Base-by-base conservation (phyloP, 345 rosid genomes). In the Pugionium cornutum region DNA sequence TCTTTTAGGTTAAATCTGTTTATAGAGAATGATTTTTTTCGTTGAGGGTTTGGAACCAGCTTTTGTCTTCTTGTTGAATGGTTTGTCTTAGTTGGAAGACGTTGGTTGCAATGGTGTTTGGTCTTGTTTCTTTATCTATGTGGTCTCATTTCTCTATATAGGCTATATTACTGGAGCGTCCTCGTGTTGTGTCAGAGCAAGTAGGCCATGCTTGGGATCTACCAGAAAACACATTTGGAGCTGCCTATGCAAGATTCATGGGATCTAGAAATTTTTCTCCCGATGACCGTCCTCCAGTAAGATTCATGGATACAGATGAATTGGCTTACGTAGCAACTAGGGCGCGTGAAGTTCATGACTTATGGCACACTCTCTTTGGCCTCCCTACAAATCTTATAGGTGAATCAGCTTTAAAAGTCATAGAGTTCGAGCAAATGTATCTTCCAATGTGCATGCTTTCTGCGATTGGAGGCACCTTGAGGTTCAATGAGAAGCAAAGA, bases 191-290 rank as follows among this genome's bases (percentile, higher is more conserved):
- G 52, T 84, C 84, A 7, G 59, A 80, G 31, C 76, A 84, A 34
- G 90, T 89, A 43, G 82, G 78, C 1, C 83, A 83, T 42, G 90
- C 92, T 31, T 86, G 90, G 96, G 96, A 89, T 69, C 52, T 86
- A 41, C 92, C 92, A 25, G 68, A 66, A 2, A 84, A 82, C 64
- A 83, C 90, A 57, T 86, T 89, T 70, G 96, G 96, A 64, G 92
- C 90, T 69, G 87, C 96, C 2, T 89, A 86, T 62, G 96, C 92
- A 26, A 84, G 62, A 65, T 86, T 89, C 83, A 83, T 84, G 92
- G 96, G 92, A 62, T 86, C 96, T n/a, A 77, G 90, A 69, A 84
- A 86, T 75, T 89, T 89, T 60, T 86, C 88, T 4, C 87, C 90
- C 0, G 88, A 86, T 69, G 92, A 86, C 9, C 84, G 92, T 0